Evolutionary conservation across 1,139 yeast species (phyloP).

Genomic region (Yamadazyma buinensis): DNA sequence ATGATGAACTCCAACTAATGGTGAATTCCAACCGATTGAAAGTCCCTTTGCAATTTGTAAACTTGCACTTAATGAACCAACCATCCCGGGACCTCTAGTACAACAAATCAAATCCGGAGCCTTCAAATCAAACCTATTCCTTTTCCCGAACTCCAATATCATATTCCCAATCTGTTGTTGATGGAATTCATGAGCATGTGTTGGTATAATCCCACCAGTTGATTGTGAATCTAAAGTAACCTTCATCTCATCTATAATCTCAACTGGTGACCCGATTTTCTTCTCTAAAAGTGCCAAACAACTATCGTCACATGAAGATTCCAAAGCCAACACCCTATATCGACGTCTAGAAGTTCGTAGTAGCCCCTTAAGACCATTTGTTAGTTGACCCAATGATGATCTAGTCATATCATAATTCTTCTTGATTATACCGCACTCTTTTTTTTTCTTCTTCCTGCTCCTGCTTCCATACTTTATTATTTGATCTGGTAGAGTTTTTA

Average conservation of each 20-base stretch:
- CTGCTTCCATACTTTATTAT: too few relatives aligned
- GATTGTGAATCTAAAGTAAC: constrained; percentile 61
- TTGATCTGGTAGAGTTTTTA: too few relatives aligned
- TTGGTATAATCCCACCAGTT: constrained; percentile 86
- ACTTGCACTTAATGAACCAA: constrained; percentile 81
- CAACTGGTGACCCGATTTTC: constrained; percentile 32
- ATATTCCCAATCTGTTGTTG: constrained; percentile 43
- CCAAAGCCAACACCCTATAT: constrained; percentile 81
- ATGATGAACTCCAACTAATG: constrained; percentile 89
- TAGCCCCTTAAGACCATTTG: not conserved
- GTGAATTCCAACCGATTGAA: constrained; percentile 70
- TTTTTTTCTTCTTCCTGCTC: too few relatives aligned
- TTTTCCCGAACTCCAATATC: constrained; percentile 22
- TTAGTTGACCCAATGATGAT: too few relatives aligned
- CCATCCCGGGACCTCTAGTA: constrained; percentile 97
- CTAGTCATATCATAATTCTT: too few relatives aligned
- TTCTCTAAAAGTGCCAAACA: constrained; percentile 78
- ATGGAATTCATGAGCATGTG: constrained; percentile 80
- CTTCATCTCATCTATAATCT: constrained; percentile 57
- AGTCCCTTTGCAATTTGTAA: constrained; percentile 84
- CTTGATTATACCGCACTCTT: too few relatives aligned
- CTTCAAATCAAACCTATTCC: constrained; percentile 20
- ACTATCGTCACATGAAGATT: constrained; percentile 93
- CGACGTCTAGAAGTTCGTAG: too few relatives aligned
- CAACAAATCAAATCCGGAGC: constrained; percentile 80